Percentiles rank a stretch among this genome's conserved stretches.
phyloP scores from a whole-genome alignment of 805 yeast genomes.

The Pichia thaimueangensis region DNA sequence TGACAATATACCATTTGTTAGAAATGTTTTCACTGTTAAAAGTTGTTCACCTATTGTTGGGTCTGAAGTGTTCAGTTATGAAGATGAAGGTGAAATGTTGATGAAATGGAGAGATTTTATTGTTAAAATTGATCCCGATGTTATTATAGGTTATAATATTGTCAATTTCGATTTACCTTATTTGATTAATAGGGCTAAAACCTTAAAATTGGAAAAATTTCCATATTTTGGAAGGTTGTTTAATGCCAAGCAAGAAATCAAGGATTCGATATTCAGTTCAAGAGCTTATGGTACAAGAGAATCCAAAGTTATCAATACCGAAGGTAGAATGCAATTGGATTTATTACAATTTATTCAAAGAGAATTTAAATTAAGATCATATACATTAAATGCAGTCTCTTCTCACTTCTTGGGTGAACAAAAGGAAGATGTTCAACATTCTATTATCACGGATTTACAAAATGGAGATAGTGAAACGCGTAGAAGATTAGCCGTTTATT shows the following conservation, averaged over 20 bases:
- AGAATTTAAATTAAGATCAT: constrained; percentile 90
- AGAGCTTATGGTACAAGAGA: constrained; percentile 96
- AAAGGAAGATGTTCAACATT: constrained; percentile 96
- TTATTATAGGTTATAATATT: constrained; percentile 92
- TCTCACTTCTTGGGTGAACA: constrained; percentile 92
- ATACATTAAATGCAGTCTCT: constrained; percentile 91
- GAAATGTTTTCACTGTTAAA: constrained; percentile 90
- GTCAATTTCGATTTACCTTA: constrained; percentile 95
- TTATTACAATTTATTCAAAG: constrained; percentile 87
- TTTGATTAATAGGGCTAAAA: constrained; percentile 76
- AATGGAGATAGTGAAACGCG: constrained; percentile 90
- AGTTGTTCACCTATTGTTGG: constrained; percentile 93
- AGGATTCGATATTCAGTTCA: constrained; percentile 80
- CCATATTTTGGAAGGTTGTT: constrained; percentile 82
- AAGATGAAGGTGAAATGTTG: constrained; percentile 76
- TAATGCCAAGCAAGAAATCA: constrained; percentile 65
- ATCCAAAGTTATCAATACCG: constrained; percentile 83
- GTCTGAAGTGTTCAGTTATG: constrained; percentile 73
- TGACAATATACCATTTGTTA: constrained; percentile 77
- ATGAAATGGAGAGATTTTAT: constrained; percentile 83
- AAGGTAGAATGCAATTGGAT: constrained; percentile 94
- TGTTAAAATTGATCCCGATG: constrained; percentile 85
- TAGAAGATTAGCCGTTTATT: constrained; percentile 91
- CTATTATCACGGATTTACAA: constrained; percentile 90
- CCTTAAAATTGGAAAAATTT: constrained; percentile 57